Percentiles rank a stretch among this genome's conserved stretches.
phyloP scores from a whole-genome alignment of 1,139 yeast species.

The Candida glucosophila region DNA sequence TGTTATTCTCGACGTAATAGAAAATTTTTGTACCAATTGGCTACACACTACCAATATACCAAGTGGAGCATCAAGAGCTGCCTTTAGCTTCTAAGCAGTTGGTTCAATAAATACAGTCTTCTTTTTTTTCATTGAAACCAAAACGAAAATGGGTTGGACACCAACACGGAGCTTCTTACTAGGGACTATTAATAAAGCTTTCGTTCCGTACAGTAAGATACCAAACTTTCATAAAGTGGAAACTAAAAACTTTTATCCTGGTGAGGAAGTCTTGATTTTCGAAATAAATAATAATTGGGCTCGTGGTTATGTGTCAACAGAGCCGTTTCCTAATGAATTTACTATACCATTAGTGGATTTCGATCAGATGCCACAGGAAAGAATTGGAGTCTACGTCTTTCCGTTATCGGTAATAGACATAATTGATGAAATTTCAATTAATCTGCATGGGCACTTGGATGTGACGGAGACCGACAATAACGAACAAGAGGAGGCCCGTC shows the following conservation, averaged over 20 bases:
- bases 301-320: slow-evolving; percentile 59
- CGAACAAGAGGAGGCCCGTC: slow-evolving; percentile 1
- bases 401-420: slow-evolving; percentile 47
- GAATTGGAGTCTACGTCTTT: slow-evolving; percentile 45
- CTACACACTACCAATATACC: no score
- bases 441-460: no score
- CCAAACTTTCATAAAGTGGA: slow-evolving; percentile 30
- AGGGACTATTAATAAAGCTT: slow-evolving; percentile 52
- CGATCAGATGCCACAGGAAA: slow-evolving; percentile 53
- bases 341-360: slow-evolving; percentile 52
- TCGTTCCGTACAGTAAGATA: slow-evolving; percentile 50
- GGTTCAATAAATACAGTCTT: no score
- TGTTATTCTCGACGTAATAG: no score
- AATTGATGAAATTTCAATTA: slow-evolving; percentile 22
- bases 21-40: no score
- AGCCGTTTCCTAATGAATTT: slow-evolving; percentile 64
- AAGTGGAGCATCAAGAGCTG: no score
- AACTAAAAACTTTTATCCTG: slow-evolving; percentile 59
- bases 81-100: no score
- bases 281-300: slow-evolving; percentile 70
- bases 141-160: slow-evolving; percentile 27
- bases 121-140: no score
- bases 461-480: not conserved
- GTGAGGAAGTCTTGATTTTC: slow-evolving; percentile 73
- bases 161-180: slow-evolving; percentile 31